Evolutionary conservation across 164 flowering plant species (phyloP).

Genomic region (Brasenia schreberi): DNA sequence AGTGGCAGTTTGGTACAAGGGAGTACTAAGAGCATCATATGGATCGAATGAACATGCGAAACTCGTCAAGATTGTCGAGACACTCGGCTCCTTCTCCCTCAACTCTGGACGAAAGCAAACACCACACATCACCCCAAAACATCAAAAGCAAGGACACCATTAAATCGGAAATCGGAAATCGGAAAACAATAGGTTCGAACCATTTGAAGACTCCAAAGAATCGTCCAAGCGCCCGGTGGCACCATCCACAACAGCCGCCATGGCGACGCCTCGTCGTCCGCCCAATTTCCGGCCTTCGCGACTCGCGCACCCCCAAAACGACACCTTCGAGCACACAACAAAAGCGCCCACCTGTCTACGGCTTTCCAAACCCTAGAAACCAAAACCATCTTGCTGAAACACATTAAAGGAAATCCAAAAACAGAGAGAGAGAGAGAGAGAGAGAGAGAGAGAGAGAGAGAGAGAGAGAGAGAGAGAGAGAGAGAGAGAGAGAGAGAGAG

Average conservation of each 20-base stretch:
- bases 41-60: conserved; percentile 73
- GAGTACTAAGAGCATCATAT: conserved; percentile 64
- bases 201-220: conserved; percentile 5
- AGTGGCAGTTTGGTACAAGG: conserved; percentile 94
- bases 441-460: too few species aligned
- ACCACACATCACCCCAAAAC: neutral
- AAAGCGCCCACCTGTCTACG: neutral
- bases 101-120: conserved; percentile 15
- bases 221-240: conserved; percentile 25
- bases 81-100: conserved; percentile 49
- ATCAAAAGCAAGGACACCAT: neutral
- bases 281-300: neutral
- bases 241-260: conserved; percentile 26
- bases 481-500: too few species aligned
- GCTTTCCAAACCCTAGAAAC: neutral
- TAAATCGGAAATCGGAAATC: neutral
- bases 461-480: too few species aligned
- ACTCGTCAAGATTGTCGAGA: conserved; percentile 78
- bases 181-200: neutral
- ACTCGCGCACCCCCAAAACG: neutral
- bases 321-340: neutral
- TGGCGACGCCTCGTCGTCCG: conserved; percentile 18
- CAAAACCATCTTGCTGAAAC: neutral
- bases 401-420: neutral
- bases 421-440: neutral